Evolutionary conservation across 805 yeast species (phyloP).

Genomic region (Sugiyamaella lignohabitans): DNA sequence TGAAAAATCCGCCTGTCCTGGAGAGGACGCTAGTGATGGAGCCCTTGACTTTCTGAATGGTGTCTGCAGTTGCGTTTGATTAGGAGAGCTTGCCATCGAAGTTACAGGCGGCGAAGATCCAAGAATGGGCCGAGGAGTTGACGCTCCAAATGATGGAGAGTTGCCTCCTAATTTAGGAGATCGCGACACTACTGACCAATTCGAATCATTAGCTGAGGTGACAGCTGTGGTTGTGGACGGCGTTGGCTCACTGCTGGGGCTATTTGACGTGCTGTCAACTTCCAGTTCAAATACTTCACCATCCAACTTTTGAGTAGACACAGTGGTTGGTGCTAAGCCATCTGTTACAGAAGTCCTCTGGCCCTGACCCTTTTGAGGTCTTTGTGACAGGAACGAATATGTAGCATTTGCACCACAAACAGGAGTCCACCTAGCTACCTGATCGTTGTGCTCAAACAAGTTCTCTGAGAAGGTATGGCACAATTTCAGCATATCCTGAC

Average conservation of each 20-base stretch:
- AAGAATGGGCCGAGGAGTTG: background rate
- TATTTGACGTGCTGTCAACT: slow-evolving; percentile 4
- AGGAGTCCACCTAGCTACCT: slow-evolving; percentile 16
- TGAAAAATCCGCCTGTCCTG: no score
- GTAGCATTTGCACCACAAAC: slow-evolving; percentile 12
- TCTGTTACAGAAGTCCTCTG: background rate
- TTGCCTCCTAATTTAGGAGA: background rate
- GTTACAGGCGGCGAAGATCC: no score
- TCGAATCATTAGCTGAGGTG: no score
- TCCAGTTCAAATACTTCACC: slow-evolving; percentile 12
- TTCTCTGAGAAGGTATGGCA: slow-evolving; percentile 19
- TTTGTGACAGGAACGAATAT: slow-evolving; percentile 11
- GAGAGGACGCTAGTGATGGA: no score
- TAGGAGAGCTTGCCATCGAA: no score
- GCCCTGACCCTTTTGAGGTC: background rate
- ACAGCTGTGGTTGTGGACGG: no score
- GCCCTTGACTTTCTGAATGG: no score
- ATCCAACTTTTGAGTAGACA: no score
- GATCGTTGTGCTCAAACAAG: slow-evolving; percentile 28
- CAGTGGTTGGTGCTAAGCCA: no score
- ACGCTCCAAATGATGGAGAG: background rate
- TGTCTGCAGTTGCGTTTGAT: no score
- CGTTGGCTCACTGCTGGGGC: no score
- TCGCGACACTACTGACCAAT: background rate
- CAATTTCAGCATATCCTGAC: slow-evolving; percentile 6